Evolutionary conservation across 306 rosid species (phyloP).

Genomic region (Trifolium repens): DNA sequence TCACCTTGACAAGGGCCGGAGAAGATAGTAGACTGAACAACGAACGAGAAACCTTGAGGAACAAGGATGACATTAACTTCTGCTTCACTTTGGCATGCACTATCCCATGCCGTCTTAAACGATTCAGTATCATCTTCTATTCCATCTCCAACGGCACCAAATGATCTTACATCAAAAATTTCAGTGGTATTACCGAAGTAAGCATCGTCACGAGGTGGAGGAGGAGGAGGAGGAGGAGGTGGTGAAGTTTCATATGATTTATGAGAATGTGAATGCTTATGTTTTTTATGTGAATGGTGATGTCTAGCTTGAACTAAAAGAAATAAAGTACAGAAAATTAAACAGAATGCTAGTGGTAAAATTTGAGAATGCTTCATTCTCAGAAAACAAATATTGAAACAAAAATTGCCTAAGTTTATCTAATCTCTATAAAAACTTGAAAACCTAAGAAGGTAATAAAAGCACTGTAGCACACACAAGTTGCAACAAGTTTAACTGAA

Average conservation of each 20-base stretch:
- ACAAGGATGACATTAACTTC: constrained; percentile 52
- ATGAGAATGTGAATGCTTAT: constrained; percentile 58
- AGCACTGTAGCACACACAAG: constrained; percentile 44
- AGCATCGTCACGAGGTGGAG: not conserved
- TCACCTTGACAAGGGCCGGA: constrained; percentile 83
- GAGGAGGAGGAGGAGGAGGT: constrained; percentile 52
- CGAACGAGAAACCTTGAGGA: constrained; percentile 66
- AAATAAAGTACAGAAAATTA: constrained; percentile 45
- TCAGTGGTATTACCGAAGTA: constrained; percentile 34
- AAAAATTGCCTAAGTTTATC: not conserved
- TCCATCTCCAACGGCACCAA: constrained; percentile 87
- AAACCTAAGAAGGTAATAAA: constrained; percentile 23
- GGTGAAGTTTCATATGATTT: constrained; percentile 51
- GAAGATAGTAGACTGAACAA: constrained; percentile 77
- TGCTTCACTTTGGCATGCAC: constrained; percentile 70
- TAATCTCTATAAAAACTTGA: not conserved
- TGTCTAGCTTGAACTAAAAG: constrained; percentile 66
- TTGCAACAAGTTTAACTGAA: constrained; percentile 46
- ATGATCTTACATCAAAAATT: constrained; percentile 61
- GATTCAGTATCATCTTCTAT: constrained; percentile 72
- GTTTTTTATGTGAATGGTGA: constrained; percentile 57
- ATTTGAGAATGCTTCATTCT: constrained; percentile 53
- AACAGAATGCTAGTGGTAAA: constrained; percentile 40
- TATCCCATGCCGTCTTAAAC: constrained; percentile 92
- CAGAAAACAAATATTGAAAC: not conserved